phyloP scores from a whole-genome alignment of 352 stramenopile genomes.

The Thalassiosira exigua region DNA sequence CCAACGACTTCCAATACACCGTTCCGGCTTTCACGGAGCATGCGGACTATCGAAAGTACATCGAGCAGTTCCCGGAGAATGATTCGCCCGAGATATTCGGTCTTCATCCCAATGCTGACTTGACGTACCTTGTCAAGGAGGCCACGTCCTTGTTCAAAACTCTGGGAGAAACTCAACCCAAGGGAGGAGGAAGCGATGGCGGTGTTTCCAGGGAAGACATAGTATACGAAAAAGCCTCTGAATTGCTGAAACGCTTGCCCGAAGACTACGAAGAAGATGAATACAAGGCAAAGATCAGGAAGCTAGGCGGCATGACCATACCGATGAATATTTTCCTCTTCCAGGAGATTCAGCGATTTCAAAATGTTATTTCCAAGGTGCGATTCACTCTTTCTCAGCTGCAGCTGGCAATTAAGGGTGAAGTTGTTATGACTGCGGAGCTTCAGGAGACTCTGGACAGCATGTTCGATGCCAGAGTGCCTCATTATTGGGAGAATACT shows the following conservation, averaged over 20 bases:
- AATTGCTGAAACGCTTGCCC: constrained; percentile 93
- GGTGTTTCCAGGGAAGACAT: constrained; percentile 94
- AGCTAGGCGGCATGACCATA: constrained; percentile 93
- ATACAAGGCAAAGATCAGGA: constrained; percentile 97
- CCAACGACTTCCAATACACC: constrained; percentile 96
- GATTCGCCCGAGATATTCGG: constrained; percentile 99
- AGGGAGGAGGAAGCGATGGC: constrained; percentile 88
- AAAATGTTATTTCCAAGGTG: constrained; percentile 95
- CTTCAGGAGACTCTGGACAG: constrained; percentile 94
- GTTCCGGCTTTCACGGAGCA: constrained; percentile 91
- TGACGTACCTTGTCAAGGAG: constrained; percentile 97
- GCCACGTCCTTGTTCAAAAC: constrained; percentile 93
- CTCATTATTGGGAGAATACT: constrained; percentile 94
- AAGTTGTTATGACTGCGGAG: constrained; percentile 98
- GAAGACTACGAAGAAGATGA: constrained; percentile 98
- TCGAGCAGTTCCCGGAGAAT: constrained; percentile 94
- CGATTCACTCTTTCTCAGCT: constrained; percentile 94
- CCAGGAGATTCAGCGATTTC: constrained; percentile 97
- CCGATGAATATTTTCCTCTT: constrained; percentile 99
- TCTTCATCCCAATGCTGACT: constrained; percentile 97
- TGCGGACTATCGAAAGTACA: constrained; percentile 94
- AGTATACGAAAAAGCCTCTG: constrained; percentile 94
- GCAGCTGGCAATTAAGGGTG: constrained; percentile 96
- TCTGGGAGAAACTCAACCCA: constrained; percentile 95
- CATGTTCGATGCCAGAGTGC: constrained; percentile 96